Evolutionary conservation across 108 stramenopile genomes (phyloP), one percentile per base, ranked within the genome.

Genomic region (Nitzschia sp.): DNA sequence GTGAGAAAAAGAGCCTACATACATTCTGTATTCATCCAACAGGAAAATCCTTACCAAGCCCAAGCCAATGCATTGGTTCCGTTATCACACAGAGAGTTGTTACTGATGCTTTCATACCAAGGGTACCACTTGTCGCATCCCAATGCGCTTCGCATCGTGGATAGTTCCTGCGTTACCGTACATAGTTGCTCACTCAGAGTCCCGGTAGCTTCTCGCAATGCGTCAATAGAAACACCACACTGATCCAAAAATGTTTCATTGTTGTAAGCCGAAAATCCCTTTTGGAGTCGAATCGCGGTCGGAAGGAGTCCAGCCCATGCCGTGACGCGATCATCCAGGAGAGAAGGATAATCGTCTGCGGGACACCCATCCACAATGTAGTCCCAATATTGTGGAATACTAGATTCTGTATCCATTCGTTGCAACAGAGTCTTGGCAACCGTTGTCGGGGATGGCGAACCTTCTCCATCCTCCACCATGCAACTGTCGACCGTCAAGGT

Each of bases 71-170:
- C 41, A 24, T 8, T 46, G 43, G 42, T 62, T 20, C 61, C 61
- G 17, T 62, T 41, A 20, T 20, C 14, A 46, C 61, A 62, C 8
- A 46, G 14, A 11, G 61, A 17, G 42, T 43, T 42, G 22, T 62
- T 46, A 15, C 38, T 39, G 38, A 62, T 62, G 61, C 21, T 22
- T 46, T 43, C 61, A 25, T 62, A 62, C 61, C 61, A 62, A 17
- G 61, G 61, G 43, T 62, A 62, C 61, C 61, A 62, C 22, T 62
- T 15, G 24, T 62, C 61, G 21, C 61, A 62, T 12, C 61, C 61
- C 61, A 62, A 38, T 20, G 8, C 22, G 14, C 61, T 11, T 14
- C 61, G 61, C 8, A 62, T 46, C 17, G 42, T 62, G 15, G 40
- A 41, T 25, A 62, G 21, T 20, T 41, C 42, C 61, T 62, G 43